Percentiles rank a stretch among this genome's conserved stretches.
Evolutionary conservation across 352 stramenopile species (phyloP).

Genomic region (Phytophthora meadii): DNA sequence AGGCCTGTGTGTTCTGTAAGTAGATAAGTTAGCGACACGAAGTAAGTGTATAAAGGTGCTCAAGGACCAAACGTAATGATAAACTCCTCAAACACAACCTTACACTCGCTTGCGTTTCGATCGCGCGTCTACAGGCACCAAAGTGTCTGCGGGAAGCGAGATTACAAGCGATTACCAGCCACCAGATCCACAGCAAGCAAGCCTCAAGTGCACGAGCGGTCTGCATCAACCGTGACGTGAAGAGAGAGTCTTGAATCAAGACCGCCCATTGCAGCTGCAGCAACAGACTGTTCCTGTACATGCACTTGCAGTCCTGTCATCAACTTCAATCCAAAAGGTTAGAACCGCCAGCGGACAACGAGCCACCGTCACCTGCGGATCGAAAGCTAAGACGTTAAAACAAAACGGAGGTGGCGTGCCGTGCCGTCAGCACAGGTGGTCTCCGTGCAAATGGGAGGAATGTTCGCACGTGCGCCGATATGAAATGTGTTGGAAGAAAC

Average conservation of each 20-base stretch:
- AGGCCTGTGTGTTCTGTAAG: constrained; percentile 29
- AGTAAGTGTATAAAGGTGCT: constrained; percentile 20
- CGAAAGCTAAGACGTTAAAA: constrained; percentile 13
- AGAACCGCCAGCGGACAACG: constrained; percentile 2
- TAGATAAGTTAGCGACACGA: constrained; percentile 38
- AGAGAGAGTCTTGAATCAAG: too few relatives aligned
- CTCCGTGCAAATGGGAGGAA: constrained; percentile 21
- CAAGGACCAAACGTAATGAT: constrained; percentile 25
- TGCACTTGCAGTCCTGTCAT: background rate
- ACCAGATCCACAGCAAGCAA: constrained; percentile 7
- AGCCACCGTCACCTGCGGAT: constrained; percentile 20
- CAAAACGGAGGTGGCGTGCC: constrained; percentile 12
- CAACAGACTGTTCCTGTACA: background rate
- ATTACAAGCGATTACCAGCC: constrained; percentile 4
- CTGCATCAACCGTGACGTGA: background rate
- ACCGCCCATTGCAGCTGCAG: background rate
- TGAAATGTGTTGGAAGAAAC: constrained; percentile 18
- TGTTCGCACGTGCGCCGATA: constrained; percentile 20
- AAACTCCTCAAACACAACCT: constrained; percentile 10
- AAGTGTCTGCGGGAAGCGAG: background rate
- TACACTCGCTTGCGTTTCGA: constrained; percentile 20
- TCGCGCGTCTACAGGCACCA: constrained; percentile 13
- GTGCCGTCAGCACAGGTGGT: constrained; percentile 13
- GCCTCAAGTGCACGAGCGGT: constrained; percentile 12
- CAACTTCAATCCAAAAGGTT: constrained; percentile 23